Conservation (phyloP, 225 moss, liverwort and hornwort genomes). For the Pseudisothecium myosuroides region DNA sequence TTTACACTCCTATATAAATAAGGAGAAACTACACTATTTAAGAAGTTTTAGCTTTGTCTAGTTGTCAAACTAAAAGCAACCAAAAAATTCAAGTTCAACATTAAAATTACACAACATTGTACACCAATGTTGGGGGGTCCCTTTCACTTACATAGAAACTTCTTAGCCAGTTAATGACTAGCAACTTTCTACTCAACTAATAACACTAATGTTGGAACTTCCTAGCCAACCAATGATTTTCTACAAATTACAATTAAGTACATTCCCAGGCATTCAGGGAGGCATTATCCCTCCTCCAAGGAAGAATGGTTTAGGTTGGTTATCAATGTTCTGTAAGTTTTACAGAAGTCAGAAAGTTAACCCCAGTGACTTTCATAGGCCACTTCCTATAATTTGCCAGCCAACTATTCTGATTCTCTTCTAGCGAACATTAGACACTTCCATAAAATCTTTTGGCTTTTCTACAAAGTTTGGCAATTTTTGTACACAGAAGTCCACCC, state of each 20-base stretch:
- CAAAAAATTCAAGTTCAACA: neutral
- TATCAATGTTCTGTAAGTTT: neutral
- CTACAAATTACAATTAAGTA: neutral
- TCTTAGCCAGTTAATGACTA: neutral
- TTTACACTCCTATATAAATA: neutral
- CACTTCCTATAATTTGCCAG: neutral
- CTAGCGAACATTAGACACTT: neutral
- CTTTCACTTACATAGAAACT: neutral
- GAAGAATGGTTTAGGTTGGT: accelerated
- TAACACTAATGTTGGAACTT: neutral
- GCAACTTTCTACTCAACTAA: neutral
- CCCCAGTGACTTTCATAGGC: neutral
- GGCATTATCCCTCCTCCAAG: neutral
- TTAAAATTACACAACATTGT: too few relatives aligned
- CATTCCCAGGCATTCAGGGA: neutral
- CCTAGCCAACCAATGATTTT: neutral
- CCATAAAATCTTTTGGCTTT: neutral
- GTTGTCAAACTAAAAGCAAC: neutral
- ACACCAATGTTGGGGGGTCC: accelerated
- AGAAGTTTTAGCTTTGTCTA: neutral
- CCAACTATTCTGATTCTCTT: neutral
- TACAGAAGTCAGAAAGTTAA: neutral
- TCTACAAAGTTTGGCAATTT: neutral
- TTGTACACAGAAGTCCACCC: neutral
- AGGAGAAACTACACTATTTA: neutral